phyloP scores from a whole-genome alignment of 169 alveolate genomes.

The Eimeria sp. region DNA sequence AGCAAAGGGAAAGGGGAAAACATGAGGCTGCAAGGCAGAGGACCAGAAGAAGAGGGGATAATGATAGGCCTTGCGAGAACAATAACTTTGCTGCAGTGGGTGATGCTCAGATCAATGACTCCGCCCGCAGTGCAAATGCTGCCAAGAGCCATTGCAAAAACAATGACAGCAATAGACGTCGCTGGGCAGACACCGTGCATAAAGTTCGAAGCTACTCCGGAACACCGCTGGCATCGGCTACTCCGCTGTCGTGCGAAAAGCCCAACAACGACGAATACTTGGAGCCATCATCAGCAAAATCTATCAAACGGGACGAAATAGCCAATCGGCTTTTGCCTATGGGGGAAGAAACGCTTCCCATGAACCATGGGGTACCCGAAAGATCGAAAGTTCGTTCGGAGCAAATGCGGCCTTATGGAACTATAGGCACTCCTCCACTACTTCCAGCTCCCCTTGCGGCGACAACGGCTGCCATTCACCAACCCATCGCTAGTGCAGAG shows the following conservation, averaged over 20 bases:
- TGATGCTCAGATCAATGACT: not conserved
- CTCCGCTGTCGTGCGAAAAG: not conserved
- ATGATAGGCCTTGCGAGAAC: not conserved
- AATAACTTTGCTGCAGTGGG: not conserved
- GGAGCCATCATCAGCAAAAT: not conserved
- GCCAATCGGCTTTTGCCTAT: not conserved
- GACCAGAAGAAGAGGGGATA: not conserved
- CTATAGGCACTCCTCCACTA: not conserved
- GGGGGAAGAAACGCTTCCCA: constrained; percentile 2
- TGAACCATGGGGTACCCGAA: not conserved
- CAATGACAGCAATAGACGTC: not conserved
- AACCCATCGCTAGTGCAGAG: not conserved
- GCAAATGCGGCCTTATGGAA: not conserved
- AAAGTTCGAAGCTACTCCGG: constrained; percentile 46
- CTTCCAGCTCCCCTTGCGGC: constrained; percentile 10
- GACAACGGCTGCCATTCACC: not conserved
- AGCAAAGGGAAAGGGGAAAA: not conserved
- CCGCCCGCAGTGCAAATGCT: not conserved
- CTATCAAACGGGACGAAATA: not conserved
- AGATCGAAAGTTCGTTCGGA: not conserved
- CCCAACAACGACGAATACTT: not conserved
- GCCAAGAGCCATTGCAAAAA: not conserved
- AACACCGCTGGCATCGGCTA: constrained; percentile 44
- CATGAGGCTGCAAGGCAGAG: not conserved
- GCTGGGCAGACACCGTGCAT: constrained; percentile 25